Base-by-base conservation (phyloP, 2,329 filamentous ascomycete genomes). In the Aspergillus cejpii region DNA sequence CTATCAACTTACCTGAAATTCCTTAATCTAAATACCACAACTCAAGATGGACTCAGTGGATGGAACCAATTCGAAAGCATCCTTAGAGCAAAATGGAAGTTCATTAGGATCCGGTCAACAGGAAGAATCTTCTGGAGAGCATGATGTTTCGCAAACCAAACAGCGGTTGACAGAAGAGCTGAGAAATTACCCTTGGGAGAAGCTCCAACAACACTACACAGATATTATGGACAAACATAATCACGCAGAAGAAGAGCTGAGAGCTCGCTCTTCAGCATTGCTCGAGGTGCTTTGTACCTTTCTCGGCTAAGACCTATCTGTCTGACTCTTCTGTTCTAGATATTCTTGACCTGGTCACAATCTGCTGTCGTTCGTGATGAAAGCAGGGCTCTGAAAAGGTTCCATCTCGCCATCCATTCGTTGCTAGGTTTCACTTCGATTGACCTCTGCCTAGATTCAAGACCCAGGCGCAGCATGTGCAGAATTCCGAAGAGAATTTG, bases 281-380 rank as follows among this genome's bases (percentile, higher is more conserved):
- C 76, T 84, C 50, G 77, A 81, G 66, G 84, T 83, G 67, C 44
- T 33, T 33, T 27, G 33, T 19, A 41, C 17, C 15, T 28, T 15
- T 26, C 33, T 7, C n/a, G 12, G 8, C 12, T 2, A 27, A 7
- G 37, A 12, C 21, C 10, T 24, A 14, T 20, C 21, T 31, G 41
- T 55, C 31, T 53, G 28, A 19, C 15, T 17, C 12, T 20, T 10
- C 40, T 11, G n/a, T 15, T 31, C 36, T 39, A 94, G 87, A 85
- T 85, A 62, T 94, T 94, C 64, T 76, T 77, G 46, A 70, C 82
- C 27, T 96, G 90, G 89, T 85, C 86, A 19, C 75, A 83, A 15
- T 80, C 85, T 10, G 84, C 85, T 1, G 77, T 81, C 24, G 69
- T 74, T 8, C 81, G 87, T 49, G 90, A 95, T 63, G 81, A 85